Evolutionary conservation across 192 early-diverging fungal genomes (phyloP).

Genomic region (Thoreauomyces humboldtii): DNA sequence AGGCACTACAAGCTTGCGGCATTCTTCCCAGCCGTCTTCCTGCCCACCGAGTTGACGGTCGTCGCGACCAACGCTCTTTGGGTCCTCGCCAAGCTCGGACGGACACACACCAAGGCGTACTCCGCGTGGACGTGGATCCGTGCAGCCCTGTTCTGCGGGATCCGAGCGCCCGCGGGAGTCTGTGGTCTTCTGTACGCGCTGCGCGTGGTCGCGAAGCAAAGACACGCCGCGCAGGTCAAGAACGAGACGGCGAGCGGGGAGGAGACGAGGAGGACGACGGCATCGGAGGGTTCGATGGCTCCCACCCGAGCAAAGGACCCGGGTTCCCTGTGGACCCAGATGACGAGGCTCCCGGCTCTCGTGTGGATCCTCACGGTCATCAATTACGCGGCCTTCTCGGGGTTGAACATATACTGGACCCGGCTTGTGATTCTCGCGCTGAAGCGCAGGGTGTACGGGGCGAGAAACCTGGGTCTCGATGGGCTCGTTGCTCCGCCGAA

Average conservation of each 20-base stretch:
- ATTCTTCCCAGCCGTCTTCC: conserved; percentile 28
- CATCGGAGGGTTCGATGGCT: not conserved
- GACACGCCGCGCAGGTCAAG: not conserved
- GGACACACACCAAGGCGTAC: not conserved
- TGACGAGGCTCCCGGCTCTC: not conserved
- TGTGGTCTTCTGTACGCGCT: conserved; percentile 22
- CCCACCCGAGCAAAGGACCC: not conserved
- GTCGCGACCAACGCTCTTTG: conserved; percentile 31
- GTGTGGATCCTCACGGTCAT: conserved; percentile 18
- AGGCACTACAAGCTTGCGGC: conserved; percentile 13
- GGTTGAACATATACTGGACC: conserved; percentile 36
- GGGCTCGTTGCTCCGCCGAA: too few relatives aligned
- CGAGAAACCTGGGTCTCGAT: too few relatives aligned
- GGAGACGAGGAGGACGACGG: not conserved
- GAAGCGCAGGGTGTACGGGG: too few relatives aligned
- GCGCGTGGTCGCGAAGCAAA: not conserved
- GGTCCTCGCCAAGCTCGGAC: conserved; percentile 13
- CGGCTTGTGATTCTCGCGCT: conserved; percentile 10
- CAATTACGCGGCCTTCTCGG: conserved; percentile 27
- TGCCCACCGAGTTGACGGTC: conserved; percentile 32
- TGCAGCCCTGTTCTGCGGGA: conserved; percentile 21
- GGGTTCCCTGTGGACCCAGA: conserved; percentile 4
- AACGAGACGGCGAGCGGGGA: not conserved
- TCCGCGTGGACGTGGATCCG: conserved; percentile 13
- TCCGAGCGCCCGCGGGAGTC: conserved; percentile 20